Evolutionary conservation across 768 basidiomycete genomes (phyloP).

Genomic region (Psilocybe sp.): DNA sequence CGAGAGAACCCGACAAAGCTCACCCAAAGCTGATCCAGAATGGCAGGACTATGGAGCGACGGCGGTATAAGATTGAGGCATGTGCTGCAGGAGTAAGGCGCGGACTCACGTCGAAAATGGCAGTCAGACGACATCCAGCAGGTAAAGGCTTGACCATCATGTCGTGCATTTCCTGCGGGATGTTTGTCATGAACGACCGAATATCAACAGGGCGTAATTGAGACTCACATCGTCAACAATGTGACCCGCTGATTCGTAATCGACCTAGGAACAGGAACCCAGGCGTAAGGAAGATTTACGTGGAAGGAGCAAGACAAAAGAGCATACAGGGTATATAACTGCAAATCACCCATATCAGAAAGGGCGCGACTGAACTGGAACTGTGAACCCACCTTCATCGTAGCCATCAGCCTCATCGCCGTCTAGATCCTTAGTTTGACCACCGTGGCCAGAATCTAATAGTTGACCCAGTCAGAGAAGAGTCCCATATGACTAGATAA

Average conservation of each 20-base stretch:
- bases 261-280: conserved; percentile 30
- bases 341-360: conserved; percentile 1
- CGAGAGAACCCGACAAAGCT: conserved; percentile 9
- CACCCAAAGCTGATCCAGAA: conserved; percentile 85
- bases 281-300: background rate
- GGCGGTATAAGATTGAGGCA: background rate
- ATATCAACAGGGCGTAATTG: background rate
- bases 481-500: background rate
- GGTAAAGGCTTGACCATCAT: conserved; percentile 83
- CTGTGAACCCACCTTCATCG: conserved; percentile 60
- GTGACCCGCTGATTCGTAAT: conserved; percentile 57
- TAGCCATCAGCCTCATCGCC: conserved; percentile 85
- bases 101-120: conserved; percentile 67
- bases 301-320: conserved; percentile 1
- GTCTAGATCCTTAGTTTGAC: conserved; percentile 79
- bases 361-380: background rate
- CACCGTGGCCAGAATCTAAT: conserved; percentile 90
- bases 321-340: conserved; percentile 89
- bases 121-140: conserved; percentile 83
- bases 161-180: conserved; percentile 60
- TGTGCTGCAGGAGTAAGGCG: background rate
- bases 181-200: background rate
- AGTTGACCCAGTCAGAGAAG: background rate
- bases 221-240: conserved; percentile 85
- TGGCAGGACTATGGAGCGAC: conserved; percentile 64